Conservation (phyloP, 148 eudicot species). For the Cornus suecica region DNA sequence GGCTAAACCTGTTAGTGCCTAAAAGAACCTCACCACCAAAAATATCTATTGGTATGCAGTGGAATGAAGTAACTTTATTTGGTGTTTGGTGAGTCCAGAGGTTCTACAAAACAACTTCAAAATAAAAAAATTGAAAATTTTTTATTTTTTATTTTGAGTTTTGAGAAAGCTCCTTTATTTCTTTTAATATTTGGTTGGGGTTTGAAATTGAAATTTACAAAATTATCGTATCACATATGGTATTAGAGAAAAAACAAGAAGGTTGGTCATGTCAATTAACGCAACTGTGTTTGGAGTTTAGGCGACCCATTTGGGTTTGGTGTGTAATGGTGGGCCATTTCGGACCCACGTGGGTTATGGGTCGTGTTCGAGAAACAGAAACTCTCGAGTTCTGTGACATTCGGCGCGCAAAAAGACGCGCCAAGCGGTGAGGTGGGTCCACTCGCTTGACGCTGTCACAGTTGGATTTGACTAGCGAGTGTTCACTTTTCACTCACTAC, state of each 20-base stretch:
- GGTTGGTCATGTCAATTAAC: no score
- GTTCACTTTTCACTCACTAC: no score
- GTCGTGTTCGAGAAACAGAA: background rate
- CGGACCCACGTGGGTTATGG: background rate
- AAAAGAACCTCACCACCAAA: background rate
- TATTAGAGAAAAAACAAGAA: no score
- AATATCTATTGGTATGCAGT: background rate
- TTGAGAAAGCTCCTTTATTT: no score
- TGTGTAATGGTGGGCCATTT: background rate
- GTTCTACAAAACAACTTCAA: no score
- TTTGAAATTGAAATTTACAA: no score
- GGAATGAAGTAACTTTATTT: background rate
- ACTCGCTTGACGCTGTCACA: background rate
- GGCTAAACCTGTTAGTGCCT: background rate
- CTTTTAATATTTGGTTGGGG: no score
- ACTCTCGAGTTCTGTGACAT: background rate
- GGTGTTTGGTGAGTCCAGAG: no score
- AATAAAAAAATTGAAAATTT: no score
- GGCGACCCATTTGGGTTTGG: background rate
- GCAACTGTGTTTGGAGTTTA: background rate
- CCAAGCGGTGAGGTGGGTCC: background rate
- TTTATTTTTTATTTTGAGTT: no score
- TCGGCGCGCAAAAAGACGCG: slow-evolving; percentile 3
- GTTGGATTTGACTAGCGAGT: background rate
- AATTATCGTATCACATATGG: no score